A percentile compares a stretch with the other conserved stretches of the same genome.
Evolutionary conservation across 2,329 filamentous ascomycete species (phyloP).

Genomic region (Exophiala xenobiotica): DNA sequence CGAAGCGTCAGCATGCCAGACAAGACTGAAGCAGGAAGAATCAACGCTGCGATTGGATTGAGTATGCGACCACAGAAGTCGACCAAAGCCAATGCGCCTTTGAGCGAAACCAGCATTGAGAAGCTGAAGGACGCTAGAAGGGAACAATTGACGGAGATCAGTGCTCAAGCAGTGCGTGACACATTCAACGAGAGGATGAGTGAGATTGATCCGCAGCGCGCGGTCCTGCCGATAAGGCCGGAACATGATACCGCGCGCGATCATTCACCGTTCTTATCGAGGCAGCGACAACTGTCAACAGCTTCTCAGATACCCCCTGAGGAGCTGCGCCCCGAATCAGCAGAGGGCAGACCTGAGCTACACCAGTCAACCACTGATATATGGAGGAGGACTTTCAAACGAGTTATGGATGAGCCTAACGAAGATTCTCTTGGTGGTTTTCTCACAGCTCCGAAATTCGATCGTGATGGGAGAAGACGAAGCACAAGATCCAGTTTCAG

Average conservation of each 20-base stretch:
- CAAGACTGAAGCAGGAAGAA: neutral
- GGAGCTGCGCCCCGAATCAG: neutral
- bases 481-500: conserved; percentile 18
- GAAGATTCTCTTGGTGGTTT: conserved; percentile 17
- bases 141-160: conserved; percentile 21
- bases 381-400: conserved; percentile 21
- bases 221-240: neutral
- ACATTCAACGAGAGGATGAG: conserved; percentile 18
- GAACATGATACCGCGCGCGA: neutral
- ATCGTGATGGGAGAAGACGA: conserved; percentile 22
- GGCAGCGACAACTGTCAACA: neutral
- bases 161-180: conserved; percentile 12
- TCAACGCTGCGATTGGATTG: neutral
- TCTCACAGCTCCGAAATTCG: conserved; percentile 21
- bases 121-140: conserved; percentile 12
- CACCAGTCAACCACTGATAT: conserved; percentile 19
- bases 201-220: conserved; percentile 13
- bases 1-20: conserved; percentile 23
- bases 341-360: neutral
- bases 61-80: neutral
- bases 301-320: neutral
- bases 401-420: conserved; percentile 13
- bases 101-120: conserved; percentile 23
- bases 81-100: conserved; percentile 17
- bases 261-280: conserved; percentile 2